Percentiles rank a stretch among this genome's conserved stretches.
phyloP scores from a whole-genome alignment of 495 filamentous ascomycete genomes.

The Penicillium maclennaniae region DNA sequence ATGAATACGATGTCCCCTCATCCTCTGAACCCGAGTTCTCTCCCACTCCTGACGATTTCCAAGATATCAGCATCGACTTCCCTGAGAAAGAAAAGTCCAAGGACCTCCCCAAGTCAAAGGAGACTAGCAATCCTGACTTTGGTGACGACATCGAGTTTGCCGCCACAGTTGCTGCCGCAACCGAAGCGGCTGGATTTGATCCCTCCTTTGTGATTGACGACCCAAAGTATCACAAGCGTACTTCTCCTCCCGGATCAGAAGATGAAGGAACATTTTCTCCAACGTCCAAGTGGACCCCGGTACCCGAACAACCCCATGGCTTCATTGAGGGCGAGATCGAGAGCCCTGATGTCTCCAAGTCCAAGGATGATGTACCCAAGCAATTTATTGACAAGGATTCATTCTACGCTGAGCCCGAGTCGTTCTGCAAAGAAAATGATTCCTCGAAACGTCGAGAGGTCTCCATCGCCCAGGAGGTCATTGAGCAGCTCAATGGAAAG shows the following conservation, averaged over 20 bases:
- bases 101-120: background rate
- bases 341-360: constrained; percentile 12
- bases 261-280: constrained; percentile 41
- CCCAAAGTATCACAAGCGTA: constrained; percentile 56
- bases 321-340: constrained; percentile 37
- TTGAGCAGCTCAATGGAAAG: constrained; percentile 27
- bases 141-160: constrained; percentile 64
- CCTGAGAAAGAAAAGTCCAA: constrained; percentile 13
- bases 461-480: constrained; percentile 30
- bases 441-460: constrained; percentile 4
- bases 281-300: constrained; percentile 43
- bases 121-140: constrained; percentile 9
- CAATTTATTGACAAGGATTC: constrained; percentile 20
- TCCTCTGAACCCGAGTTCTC: constrained; percentile 38
- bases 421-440: constrained; percentile 7
- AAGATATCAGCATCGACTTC: constrained; percentile 17
- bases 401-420: constrained; percentile 22
- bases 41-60: constrained; percentile 15
- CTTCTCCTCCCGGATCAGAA: constrained; percentile 61
- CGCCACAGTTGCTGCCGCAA: constrained; percentile 65
- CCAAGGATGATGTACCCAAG: constrained; percentile 6
- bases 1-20: constrained; percentile 58
- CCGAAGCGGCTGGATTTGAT: constrained; percentile 65
- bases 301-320: constrained; percentile 24
- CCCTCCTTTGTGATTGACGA: constrained; percentile 67